Conservation (phyloP, 805 yeast species). For the Lipomyces mesembrius region DNA sequence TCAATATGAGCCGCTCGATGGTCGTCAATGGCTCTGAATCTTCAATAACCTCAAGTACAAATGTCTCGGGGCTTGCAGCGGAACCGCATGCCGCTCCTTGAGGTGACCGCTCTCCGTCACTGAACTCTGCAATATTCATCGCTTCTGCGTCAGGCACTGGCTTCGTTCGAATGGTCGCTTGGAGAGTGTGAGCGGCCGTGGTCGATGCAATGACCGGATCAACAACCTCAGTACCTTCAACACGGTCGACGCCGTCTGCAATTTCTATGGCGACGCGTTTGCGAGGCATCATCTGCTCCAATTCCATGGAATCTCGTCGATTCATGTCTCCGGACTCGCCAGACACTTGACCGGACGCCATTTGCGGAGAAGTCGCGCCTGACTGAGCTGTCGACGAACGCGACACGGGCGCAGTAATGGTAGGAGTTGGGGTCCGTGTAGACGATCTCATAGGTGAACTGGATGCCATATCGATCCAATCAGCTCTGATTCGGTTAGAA, state of each 20-base stretch:
- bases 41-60: background rate
- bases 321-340: conserved; percentile 10
- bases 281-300: conserved; percentile 31
- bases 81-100: background rate
- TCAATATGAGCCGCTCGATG: background rate
- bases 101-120: background rate
- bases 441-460: background rate
- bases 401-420: background rate
- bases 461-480: background rate
- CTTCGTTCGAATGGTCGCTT: background rate
- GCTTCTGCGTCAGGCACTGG: background rate
- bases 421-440: background rate
- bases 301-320: conserved; percentile 28
- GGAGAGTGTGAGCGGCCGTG: background rate
- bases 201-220: background rate
- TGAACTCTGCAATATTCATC: background rate
- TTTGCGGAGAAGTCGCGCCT: background rate
- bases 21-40: background rate
- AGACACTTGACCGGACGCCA: background rate
- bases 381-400: background rate
- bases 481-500: background rate
- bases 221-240: background rate
- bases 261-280: conserved; percentile 26
- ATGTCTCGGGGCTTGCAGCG: background rate
- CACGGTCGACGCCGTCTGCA: conserved; percentile 1